Evolutionary conservation across 768 basidiomycete species (phyloP), one percentile per base, ranked within the genome.

Genomic region (Lentinus tigrinus): DNA sequence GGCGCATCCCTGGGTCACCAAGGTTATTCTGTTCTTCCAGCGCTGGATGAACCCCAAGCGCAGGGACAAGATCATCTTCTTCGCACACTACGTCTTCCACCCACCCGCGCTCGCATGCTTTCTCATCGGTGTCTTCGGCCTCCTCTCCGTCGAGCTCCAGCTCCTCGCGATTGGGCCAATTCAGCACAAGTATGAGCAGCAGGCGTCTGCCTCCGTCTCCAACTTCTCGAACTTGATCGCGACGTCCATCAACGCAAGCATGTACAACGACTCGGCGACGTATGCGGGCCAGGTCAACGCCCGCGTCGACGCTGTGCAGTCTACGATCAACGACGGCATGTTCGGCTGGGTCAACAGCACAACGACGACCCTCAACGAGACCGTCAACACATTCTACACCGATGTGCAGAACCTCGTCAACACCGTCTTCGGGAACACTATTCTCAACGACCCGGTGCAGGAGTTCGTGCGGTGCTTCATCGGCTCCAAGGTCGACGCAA

Each of bases 291-390:
- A 78, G 31, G 78, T 95, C 67, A 99, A 98, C 63, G 67, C 65
- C 19, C 88, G 84, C 28, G 84, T 98, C 21, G 80, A 83, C 48
- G 65, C 65, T 34, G 78, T 93, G 48, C 91, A 98, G 74, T 78
- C 76, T 38, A 82, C 84, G 6, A 83, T 98, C 72, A 93, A 98
- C 70, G 76, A 92, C 39, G 90, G 89, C 24, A 74, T 98, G 46
- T 96, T 98, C 61, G 94, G 95, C 10, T 98, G 95, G 95, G 88
- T 98, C 48, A 94, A 98, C 65, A 81, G 78, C 17, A 96, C 96
- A 8, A 96, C 94, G 1, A 85, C 84, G 3, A 85, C 88, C 6
- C 81, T 99, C 52, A 99, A 99, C 72, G 75, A 78, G 64, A 97
- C 96, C 3, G 76, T 99, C 66, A 88, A 83, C 69, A 79, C 78